phyloP scores from a whole-genome alignment of 2,329 filamentous ascomycete genomes.

The Colletotrichum sp. region DNA sequence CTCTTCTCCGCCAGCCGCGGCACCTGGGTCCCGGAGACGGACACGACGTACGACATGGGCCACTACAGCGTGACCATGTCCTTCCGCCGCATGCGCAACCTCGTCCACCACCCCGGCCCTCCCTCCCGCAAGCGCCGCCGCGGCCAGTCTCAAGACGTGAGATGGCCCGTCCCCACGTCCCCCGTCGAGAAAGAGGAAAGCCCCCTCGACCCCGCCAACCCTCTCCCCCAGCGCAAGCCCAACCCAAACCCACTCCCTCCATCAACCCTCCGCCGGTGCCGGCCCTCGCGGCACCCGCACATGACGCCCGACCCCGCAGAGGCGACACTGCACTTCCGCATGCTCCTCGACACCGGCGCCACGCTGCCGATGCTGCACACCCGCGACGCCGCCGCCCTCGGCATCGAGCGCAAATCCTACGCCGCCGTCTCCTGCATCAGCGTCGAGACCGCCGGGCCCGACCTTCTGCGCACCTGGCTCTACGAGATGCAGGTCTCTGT shows the following conservation, averaged over 20 bases:
- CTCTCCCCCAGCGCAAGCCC: not conserved
- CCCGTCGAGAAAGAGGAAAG: not conserved
- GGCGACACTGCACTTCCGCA: conserved; percentile 34
- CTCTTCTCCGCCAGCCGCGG: conserved; percentile 34
- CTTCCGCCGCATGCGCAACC: conserved; percentile 23
- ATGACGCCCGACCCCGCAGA: conserved; percentile 20
- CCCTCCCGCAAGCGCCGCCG: not conserved
- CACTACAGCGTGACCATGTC: conserved; percentile 32
- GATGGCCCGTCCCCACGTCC: not conserved
- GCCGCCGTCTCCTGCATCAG: conserved; percentile 38
- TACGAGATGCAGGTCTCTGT: conserved; percentile 41
- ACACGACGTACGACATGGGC: conserved; percentile 31
- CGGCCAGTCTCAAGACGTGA: not conserved
- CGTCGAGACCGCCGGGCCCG: conserved; percentile 22
- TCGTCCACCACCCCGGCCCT: not conserved
- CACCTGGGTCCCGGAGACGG: conserved; percentile 27
- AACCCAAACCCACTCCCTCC: not conserved
- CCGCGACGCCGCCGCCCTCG: conserved; percentile 37
- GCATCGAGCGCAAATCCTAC: conserved; percentile 36
- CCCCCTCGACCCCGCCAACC: not conserved
- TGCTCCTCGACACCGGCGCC: conserved; percentile 47
- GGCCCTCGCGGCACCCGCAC: not conserved
- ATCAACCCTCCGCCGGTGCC: not conserved
- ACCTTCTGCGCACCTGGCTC: conserved; percentile 23
- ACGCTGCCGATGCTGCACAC: conserved; percentile 42